Percentiles rank a stretch among this genome's conserved stretches.
Evolutionary conservation across 208 protist genomes (phyloP).

Genomic region (Acanthamoeba royreba): DNA sequence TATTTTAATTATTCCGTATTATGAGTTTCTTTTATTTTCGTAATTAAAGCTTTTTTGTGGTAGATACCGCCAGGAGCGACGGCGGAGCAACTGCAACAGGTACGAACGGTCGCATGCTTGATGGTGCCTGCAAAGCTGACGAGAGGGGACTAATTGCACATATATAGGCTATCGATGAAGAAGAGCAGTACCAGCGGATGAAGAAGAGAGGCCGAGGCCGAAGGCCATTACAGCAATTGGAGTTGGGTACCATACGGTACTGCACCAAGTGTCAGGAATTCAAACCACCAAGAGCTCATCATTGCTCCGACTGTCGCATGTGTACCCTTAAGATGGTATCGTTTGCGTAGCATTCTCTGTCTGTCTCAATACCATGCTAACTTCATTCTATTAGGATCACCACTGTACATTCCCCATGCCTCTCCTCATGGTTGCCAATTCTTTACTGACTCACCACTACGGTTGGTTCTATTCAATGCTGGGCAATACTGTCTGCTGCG

Average conservation of each 20-base stretch:
- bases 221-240: neutral
- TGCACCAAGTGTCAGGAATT: conserved; percentile 43
- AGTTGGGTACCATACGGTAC: neutral
- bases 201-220: neutral
- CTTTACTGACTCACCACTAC: neutral
- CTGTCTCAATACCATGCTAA: neutral
- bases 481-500: too few species aligned
- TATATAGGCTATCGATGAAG: neutral
- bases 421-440: neutral
- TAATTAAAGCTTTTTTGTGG: neutral
- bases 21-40: neutral
- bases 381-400: neutral
- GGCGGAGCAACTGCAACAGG: neutral
- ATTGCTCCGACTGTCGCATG: neutral
- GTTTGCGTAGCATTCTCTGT: neutral
- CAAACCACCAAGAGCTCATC: neutral
- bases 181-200: neutral
- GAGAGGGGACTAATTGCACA: neutral
- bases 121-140: neutral
- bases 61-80: neutral
- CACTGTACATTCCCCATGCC: conserved; percentile 17
- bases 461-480: neutral
- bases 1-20: neutral
- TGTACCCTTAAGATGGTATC: conserved; percentile 26
- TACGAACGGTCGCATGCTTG: neutral